Base-by-base conservation (phyloP, 1,284 basidiomycete species). In the Hemileia vastatrix region DNA sequence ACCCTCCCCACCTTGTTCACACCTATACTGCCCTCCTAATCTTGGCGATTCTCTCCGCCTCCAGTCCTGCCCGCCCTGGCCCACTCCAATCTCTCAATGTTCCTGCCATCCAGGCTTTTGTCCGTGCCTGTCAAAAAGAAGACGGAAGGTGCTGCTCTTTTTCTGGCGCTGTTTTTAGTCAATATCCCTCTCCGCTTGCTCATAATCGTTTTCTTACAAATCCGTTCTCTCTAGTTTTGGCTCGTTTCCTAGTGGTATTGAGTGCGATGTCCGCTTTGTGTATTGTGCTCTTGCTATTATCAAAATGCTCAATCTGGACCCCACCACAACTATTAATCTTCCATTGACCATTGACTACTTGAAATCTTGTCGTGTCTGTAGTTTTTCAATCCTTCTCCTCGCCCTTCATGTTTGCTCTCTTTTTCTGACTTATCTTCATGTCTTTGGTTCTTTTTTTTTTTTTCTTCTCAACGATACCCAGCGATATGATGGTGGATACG, bases 401-500 rank as follows among this genome's bases (percentile, higher is more conserved):
- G 13, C 23, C 1, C 33, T 8, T 45, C 19, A 31, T 5, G 31
- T 19, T 23, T 9, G 36, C 33, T 1, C 36, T 40, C 54, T 49
- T 27, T 55, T 65, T 23, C 21, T 24, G 18, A 13, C 24, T 4
- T 9, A 48, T 33, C 8, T 21, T n/a, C 32, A 32, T 50, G 11
- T 31, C 63, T 47, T 40, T 60, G 49, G 23, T 52, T 43, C n/a
- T 33, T 24, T 54, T 31, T 36, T 24, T 52, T 51, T 31, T 43
- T 52, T 4, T 27, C n/a, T 21, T 4, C 21, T 36, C 27, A 24
- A 6, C 3, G 5, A n/a, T 31, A 15, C n/a, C 1, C 72, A 95
- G 90, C 86, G 86, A 8, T 90, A 90, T 73, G 93, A 97, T 79
- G 92, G 92, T 21, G 92, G 89, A 0, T 97, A 90, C 71, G 89